Evolutionary conservation across 495 filamentous ascomycete genomes (phyloP), one percentile per base, ranked within the genome.

Genomic region (Talaromyces liani): DNA sequence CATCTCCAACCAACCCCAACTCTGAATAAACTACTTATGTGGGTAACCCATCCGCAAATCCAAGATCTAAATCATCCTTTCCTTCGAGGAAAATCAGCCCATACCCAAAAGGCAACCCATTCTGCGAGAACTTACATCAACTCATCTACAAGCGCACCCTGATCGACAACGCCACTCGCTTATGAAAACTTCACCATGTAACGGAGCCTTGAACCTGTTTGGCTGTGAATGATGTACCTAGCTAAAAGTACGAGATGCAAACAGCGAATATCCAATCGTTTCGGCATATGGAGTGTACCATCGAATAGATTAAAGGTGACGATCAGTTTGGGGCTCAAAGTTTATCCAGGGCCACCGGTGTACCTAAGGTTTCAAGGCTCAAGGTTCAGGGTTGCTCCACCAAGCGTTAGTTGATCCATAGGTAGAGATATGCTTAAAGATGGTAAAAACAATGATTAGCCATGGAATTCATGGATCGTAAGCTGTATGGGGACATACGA

Each of bases 121-220:
- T 22, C 7, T 4, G 45, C 45, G 45, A 49, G 45, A 20, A 45
- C 20, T 41, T 41, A 41, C 36, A 41, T 41, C 36, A 41, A 41
- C 12, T 3, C 33, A 41, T 41, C 36, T 16, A 16, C 36, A 4
- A 41, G 3, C 12, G 6, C 7, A 25, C 3, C 8, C 53, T 8
- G 53, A 56, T 29, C 53, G 53, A 56, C 53, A 56, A 27, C 53
- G 53, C 53, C 53, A 56, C 53, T 56, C 53, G 53, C 22, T 56
- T 25, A 27, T 6, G 53, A 41, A 41, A 41, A 41, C 36, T 41
- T 41, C 36, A 41, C 36, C 22, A 56, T 56, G 53, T 56, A 56
- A 56, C 53, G 20, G 27, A 25, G 20, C 20, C n/a, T 16, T 14
- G 18, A 49, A 18, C 22, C 6, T 49, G 45, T 49, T 49, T 49